These are phyloP conservation scores for Begonia fuchsioides DNA, from an alignment of 306 rosid genomes.

Conservation along the genomic window DNA sequence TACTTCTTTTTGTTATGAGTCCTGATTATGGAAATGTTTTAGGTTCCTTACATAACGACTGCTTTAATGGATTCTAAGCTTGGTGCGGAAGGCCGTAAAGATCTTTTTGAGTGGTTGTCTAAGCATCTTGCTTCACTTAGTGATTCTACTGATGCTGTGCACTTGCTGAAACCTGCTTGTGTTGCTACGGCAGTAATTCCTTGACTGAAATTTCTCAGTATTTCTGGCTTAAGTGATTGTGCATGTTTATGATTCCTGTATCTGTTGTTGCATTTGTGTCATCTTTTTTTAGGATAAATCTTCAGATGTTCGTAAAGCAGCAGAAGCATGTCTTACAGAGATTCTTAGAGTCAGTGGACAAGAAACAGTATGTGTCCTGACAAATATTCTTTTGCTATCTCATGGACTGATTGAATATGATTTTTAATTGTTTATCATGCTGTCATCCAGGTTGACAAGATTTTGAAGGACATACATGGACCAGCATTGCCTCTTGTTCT, in stretches of 20 bases:
- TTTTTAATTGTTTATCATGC: slow-evolving; percentile 7
- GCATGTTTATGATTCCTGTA: neutral
- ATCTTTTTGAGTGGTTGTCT: slow-evolving; percentile 92
- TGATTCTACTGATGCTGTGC: slow-evolving; percentile 73
- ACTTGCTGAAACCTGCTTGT: slow-evolving; percentile 78
- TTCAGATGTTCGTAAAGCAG: slow-evolving; percentile 95
- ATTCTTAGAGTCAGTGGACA: slow-evolving; percentile 75
- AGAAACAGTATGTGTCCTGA: slow-evolving; percentile 44
- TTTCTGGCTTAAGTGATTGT: slow-evolving; percentile 1
- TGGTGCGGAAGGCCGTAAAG: slow-evolving; percentile 98
- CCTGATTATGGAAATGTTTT: slow-evolving; percentile 5
- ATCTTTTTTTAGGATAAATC: slow-evolving; percentile 73
- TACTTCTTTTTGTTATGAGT: slow-evolving; percentile 8
- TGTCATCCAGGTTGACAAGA: slow-evolving; percentile 54
- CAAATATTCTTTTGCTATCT: slow-evolving; percentile 7
- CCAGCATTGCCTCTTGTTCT: slow-evolving; percentile 62
- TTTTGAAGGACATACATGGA: slow-evolving; percentile 62
- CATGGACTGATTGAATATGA: slow-evolving; percentile 4
- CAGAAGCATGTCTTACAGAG: slow-evolving; percentile 78
- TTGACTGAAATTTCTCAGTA: neutral
- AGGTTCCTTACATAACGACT: slow-evolving; percentile 70
- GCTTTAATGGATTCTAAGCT: slow-evolving; percentile 72
- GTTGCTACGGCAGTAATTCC: slow-evolving; percentile 67
- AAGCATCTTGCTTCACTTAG: slow-evolving; percentile 67
- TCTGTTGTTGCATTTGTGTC: slow-evolving; percentile 11